A percentile compares a stretch with the other conserved stretches of the same genome.
Conservation (phyloP, 1,284 basidiomycete species). For the Pterulicium gracile region DNA sequence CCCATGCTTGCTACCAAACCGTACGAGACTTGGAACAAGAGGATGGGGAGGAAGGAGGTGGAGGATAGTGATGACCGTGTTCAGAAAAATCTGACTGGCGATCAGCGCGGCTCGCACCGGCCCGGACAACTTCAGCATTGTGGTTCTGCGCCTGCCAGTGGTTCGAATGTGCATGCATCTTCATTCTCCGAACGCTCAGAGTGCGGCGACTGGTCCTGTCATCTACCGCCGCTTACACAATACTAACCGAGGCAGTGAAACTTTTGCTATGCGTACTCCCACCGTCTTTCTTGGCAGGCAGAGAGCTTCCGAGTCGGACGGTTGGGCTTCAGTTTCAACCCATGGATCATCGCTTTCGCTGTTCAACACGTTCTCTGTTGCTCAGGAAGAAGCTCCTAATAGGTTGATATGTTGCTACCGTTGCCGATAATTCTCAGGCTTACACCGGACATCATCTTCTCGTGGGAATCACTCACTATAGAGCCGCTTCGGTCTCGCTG, state of each 20-base stretch:
- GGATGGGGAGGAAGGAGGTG: not conserved
- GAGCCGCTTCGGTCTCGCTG: too few relatives aligned
- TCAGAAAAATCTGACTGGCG: not conserved
- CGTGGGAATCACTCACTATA: too few relatives aligned
- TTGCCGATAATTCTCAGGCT: too few relatives aligned
- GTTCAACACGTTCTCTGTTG: too few relatives aligned
- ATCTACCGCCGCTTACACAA: not conserved
- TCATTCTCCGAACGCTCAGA: not conserved
- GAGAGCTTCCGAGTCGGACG: not conserved
- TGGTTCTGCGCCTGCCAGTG: not conserved
- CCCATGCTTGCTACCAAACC: conserved; percentile 37
- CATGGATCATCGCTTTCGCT: too few relatives aligned
- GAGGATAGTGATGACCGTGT: not conserved
- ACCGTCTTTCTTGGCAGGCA: not conserved
- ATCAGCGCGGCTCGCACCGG: not conserved
- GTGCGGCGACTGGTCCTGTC: not conserved
- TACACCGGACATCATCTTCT: too few relatives aligned
- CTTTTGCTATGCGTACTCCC: not conserved
- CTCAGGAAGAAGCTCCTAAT: too few relatives aligned
- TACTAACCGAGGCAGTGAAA: not conserved
- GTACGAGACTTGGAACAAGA: not conserved
- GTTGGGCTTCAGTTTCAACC: too few relatives aligned
- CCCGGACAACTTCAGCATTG: not conserved
- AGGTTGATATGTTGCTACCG: too few relatives aligned
- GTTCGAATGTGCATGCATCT: too few relatives aligned